Evolutionary conservation across 1,284 basidiomycete species (phyloP).

Genomic region (Ceratobasidium sp.): DNA sequence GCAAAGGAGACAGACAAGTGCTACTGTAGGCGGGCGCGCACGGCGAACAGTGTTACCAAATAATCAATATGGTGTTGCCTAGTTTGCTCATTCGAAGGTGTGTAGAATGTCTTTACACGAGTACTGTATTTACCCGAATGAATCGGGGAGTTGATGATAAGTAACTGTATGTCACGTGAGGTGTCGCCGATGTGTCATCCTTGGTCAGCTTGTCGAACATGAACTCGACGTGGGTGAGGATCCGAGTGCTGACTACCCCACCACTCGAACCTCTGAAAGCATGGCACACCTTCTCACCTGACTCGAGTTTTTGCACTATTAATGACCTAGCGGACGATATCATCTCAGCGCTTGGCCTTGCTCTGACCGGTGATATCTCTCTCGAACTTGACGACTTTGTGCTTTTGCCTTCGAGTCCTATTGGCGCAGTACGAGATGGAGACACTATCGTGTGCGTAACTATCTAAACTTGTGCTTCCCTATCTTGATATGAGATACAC

Average conservation of each 20-base stretch:
- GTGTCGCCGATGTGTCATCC: not conserved
- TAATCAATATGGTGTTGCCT: too few species aligned
- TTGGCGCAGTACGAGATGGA: conserved; percentile 34
- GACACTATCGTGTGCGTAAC: conserved; percentile 7
- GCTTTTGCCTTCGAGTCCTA: conserved; percentile 24
- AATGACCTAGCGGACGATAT: conserved; percentile 10
- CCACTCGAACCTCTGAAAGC: conserved; percentile 37
- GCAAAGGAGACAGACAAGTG: too few species aligned
- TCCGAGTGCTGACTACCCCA: conserved; percentile 29
- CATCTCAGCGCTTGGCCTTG: conserved; percentile 3
- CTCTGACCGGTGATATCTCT: not conserved
- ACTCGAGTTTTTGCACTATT: not conserved
- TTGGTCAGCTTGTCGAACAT: not conserved
- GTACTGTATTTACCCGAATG: not conserved
- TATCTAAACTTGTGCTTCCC: not conserved
- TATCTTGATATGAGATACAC: not conserved
- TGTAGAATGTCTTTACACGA: not conserved
- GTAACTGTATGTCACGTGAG: too few species aligned
- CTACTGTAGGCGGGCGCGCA: too few species aligned
- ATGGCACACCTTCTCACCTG: conserved; percentile 24
- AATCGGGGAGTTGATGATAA: not conserved
- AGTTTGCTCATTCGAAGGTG: too few species aligned
- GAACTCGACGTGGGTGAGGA: conserved; percentile 8
- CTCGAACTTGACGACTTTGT: conserved; percentile 38
- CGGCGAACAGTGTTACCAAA: too few species aligned